Base-by-base conservation (phyloP, 164 flowering plant genomes). In the Umbilicus rupestris region DNA sequence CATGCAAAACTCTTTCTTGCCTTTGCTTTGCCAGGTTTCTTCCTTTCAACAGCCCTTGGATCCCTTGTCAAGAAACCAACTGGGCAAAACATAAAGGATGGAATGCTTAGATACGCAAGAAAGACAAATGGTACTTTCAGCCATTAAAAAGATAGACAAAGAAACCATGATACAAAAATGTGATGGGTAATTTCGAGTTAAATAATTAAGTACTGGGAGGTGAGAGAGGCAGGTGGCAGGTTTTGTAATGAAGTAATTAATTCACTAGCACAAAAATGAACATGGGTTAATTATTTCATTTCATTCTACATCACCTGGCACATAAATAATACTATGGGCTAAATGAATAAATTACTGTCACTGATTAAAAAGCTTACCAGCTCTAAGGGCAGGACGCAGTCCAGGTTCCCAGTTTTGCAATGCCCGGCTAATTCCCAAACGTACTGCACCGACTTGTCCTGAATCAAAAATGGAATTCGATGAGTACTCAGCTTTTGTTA, bases 1-100 rank as follows among this genome's bases (percentile, higher is more conserved):
- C 98, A 91, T 73, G 89, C 97, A 88, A 85, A 94, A 80, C 98
- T 91, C 87, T 94, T 91, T 74, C 99, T 89, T 63, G 97, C 99
- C 78, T 95, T 92, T 49, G 97, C 97, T 76, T 84, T 89, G 24
- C 99, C 99, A 47, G 99, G 99, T 72, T 95, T 95, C 67, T 95
- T 92, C 84, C 99, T 84, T 76, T 95, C 97, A 69, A 95, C 99
- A 65, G 84, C 85, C 69, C 96, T 83, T 0, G 99, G 64, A 63
- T 95, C 99, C 77, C 99, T 85, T 7, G 96, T 92, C 83, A 95
- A 76, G 73, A 88, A 91, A 50, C 97, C 97, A 79, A 73, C 96
- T 95, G 87, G 35, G 29, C 75, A 47, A 28, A 63, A 26, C 26
- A 28, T 62, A 20, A 35, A 17, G 50, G 17, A n/a, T 30, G 7